Base-by-base conservation (phyloP, 352 stramenopile genomes). In the Elongisporangium senticosum region DNA sequence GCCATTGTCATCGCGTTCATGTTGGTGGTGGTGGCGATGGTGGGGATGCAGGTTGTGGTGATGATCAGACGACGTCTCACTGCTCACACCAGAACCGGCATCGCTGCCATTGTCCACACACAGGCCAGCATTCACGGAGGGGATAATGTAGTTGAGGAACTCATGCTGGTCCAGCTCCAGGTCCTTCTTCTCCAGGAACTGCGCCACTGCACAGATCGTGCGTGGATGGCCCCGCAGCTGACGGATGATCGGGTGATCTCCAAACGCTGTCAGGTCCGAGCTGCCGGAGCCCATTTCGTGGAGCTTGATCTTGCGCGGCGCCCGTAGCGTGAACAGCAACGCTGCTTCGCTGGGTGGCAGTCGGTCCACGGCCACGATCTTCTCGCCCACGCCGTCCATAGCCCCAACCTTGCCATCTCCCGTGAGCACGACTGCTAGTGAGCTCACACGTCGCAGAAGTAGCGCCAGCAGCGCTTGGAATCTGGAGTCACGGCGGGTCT, bases 81-180 rank as follows among this genome's bases (percentile, higher is more conserved):
- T 43, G 7, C 17, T 43, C 33, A 17, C 40, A 17, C 65, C 37
- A 51, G 58, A 55, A 5, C 28, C 43, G 17, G 49, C 68, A 52
- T 52, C 26, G 0, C 66, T 37, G n/a, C 21, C 23, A 2, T 76
- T 74, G n/a, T 69, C 66, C 33, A 71, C 54, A n/a, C 71, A 73
- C 39, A 93, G 70, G 3, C 83, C 83, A 1, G 77, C 83, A n/a
- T 79, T 86, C 8, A 93, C 81, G 0, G 83, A 87, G 19, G 83
- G 83, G 26, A 93, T 88, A 51, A 93, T 89, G 62, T 90, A 93
- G 55, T 78, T 75, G 17, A 93, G 61, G 49, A 93, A 90, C 61
- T 93, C 83, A 49, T 78, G 75, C 66, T 91, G 78, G 49, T 93
- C 83, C n/a, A 89, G 62, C 43, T 90, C 77, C 77, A 93, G 88